phyloP scores from a whole-genome alignment of 208 protist genomes.

The Leptomonas seymouri region DNA sequence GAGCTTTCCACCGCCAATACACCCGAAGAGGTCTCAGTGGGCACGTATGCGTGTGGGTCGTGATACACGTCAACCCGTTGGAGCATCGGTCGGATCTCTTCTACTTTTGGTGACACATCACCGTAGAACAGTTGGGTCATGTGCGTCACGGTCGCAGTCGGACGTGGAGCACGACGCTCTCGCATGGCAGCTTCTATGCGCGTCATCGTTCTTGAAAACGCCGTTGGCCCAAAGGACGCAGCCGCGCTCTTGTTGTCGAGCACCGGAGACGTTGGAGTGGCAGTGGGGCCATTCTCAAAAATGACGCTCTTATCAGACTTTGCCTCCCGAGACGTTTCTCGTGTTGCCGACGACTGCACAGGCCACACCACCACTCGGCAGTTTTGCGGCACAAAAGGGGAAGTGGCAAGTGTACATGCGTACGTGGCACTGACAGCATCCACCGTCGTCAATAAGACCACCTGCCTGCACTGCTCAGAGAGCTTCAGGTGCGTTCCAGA shows the following conservation, averaged over 20 bases:
- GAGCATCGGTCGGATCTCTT: slow-evolving; percentile 30
- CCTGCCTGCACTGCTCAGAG: slow-evolving; percentile 24
- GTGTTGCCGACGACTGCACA: neutral
- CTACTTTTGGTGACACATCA: slow-evolving; percentile 20
- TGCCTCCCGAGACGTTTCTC: neutral
- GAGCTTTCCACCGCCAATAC: slow-evolving; percentile 11
- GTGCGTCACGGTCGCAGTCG: slow-evolving; percentile 10
- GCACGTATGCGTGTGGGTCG: neutral
- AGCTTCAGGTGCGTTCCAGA: slow-evolving; percentile 11
- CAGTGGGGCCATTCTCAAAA: neutral
- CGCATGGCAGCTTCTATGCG: slow-evolving; percentile 7
- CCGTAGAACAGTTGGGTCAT: slow-evolving; percentile 41
- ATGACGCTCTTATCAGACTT: neutral
- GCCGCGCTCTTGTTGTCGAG: neutral
- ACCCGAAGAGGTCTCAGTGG: neutral
- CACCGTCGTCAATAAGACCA: slow-evolving; percentile 21
- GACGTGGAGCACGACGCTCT: slow-evolving; percentile 7
- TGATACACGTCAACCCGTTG: slow-evolving; percentile 15
- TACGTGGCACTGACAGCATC: slow-evolving; percentile 22
- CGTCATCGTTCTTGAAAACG: slow-evolving; percentile 5
- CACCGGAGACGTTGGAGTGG: neutral
- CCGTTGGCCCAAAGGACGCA: neutral
- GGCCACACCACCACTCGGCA: slow-evolving; percentile 16
- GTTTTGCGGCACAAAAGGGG: slow-evolving; percentile 24
- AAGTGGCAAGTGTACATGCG: slow-evolving; percentile 25